A percentile compares a stretch with the other conserved stretches of the same genome.
Conservation (phyloP, 768 basidiomycete species). For the Gyrodon lividus region DNA sequence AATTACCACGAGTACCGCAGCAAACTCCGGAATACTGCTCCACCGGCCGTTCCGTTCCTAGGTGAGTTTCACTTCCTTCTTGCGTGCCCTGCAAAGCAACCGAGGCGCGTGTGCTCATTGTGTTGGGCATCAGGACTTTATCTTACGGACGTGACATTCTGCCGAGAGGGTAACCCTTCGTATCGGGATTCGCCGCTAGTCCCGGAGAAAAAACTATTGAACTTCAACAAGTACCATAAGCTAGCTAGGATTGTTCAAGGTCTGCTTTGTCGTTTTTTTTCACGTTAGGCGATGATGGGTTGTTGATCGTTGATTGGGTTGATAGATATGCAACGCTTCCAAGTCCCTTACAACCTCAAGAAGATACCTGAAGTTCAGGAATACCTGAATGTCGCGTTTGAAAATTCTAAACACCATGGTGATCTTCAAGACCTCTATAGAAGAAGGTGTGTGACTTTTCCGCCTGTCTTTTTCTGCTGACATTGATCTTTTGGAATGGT, state of each 20-base stretch:
- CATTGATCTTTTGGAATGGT: conserved; percentile 1
- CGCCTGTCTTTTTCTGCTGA: background rate
- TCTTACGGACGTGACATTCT: conserved; percentile 92
- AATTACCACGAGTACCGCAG: conserved; percentile 92
- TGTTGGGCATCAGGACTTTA: conserved; percentile 59
- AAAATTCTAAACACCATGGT: conserved; percentile 72
- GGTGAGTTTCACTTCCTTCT: conserved; percentile 44
- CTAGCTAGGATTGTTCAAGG: conserved; percentile 84
- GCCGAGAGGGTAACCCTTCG: conserved; percentile 90
- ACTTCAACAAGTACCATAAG: conserved; percentile 96
- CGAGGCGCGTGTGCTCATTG: conserved; percentile 7
- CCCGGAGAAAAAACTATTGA: conserved; percentile 78
- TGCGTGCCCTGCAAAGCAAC: background rate
- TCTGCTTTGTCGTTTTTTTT: conserved; percentile 23
- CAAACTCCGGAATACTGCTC: conserved; percentile 80
- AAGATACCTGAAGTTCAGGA: conserved; percentile 87
- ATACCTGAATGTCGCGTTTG: conserved; percentile 71
- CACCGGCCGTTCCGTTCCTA: conserved; percentile 94
- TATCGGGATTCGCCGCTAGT: conserved; percentile 76
- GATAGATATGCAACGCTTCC: conserved; percentile 89
- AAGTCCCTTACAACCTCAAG: conserved; percentile 81
- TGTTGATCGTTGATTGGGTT: conserved; percentile 3
- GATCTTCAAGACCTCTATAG: conserved; percentile 85
- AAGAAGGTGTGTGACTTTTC: conserved; percentile 56
- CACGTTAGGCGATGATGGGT: background rate